Percentiles rank a stretch among this genome's conserved stretches.
phyloP scores from a whole-genome alignment of 805 yeast genomes.

The Metschnikowia cubensis region DNA sequence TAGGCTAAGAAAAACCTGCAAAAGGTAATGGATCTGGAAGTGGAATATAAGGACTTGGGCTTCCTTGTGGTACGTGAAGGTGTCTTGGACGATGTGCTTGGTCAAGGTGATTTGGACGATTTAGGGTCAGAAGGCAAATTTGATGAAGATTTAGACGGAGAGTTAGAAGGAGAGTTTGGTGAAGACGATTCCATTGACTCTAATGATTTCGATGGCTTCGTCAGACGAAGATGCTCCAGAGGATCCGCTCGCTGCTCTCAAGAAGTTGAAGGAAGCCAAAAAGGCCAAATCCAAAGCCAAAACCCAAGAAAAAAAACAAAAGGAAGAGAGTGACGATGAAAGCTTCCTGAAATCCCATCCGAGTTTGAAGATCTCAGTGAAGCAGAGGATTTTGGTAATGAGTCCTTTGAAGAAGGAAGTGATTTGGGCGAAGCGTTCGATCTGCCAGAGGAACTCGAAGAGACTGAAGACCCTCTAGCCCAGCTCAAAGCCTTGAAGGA shows the following conservation, averaged over 20 bases:
- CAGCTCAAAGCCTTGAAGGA: conserved; percentile 19
- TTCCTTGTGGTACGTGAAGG: conserved; percentile 16
- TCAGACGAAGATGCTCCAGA: conserved; percentile 4
- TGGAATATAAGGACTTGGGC: not conserved
- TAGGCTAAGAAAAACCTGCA: conserved; percentile 5
- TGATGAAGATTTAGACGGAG: not conserved
- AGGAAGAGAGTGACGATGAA: conserved; percentile 1
- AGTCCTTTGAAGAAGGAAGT: conserved; percentile 11
- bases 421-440: conserved; percentile 12
- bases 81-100: conserved; percentile 22
- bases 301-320: too few species aligned
- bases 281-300: not conserved
- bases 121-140: not conserved
- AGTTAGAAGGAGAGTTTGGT: not conserved
- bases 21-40: not conserved
- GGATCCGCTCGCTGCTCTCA: conserved; percentile 26
- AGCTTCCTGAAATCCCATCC: conserved; percentile 1
- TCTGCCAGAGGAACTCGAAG: conserved; percentile 10
- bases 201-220: conserved; percentile 25
- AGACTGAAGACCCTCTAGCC: conserved; percentile 24
- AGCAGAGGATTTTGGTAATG: conserved; percentile 5
- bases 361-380: not conserved
- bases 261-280: conserved; percentile 13
- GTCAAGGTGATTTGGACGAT: not conserved
- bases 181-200: not conserved